Conservation (phyloP, 768 basidiomycete species). For the Lyophyllum shimeji region DNA sequence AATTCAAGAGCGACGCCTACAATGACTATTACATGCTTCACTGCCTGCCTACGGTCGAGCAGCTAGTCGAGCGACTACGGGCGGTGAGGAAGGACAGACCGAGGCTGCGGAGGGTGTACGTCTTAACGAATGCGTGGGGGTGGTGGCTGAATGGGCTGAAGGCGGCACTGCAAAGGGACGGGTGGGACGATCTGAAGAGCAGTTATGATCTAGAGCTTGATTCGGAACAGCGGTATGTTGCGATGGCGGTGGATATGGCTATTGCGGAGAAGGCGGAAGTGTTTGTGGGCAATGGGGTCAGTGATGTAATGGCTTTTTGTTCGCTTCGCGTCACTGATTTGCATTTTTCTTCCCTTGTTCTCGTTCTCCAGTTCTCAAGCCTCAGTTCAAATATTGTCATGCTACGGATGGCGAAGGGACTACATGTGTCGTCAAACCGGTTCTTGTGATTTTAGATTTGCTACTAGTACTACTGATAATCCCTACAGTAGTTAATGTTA, state of each 20-base stretch:
- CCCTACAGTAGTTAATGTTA: not conserved
- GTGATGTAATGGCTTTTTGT: constrained; percentile 21
- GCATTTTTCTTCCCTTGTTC: not conserved
- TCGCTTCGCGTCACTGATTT: not conserved
- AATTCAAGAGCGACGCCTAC: constrained; percentile 15
- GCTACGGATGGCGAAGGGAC: constrained; percentile 43
- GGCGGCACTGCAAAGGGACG: constrained; percentile 38
- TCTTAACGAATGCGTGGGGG: constrained; percentile 53
- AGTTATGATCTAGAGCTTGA: constrained; percentile 42
- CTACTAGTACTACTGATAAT: constrained; percentile 1
- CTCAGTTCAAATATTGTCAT: constrained; percentile 50
- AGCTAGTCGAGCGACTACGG: constrained; percentile 35
- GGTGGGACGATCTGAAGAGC: constrained; percentile 49
- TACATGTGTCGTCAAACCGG: constrained; percentile 35
- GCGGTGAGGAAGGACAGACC: constrained; percentile 28
- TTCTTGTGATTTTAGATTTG: constrained; percentile 32
- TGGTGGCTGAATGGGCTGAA: constrained; percentile 41
- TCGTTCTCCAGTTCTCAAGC: constrained; percentile 44
- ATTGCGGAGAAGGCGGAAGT: constrained; percentile 57
- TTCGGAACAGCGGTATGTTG: constrained; percentile 44
- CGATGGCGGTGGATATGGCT: constrained; percentile 60
- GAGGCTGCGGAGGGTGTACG: constrained; percentile 24
- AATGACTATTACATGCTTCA: constrained; percentile 33
- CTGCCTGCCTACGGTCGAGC: constrained; percentile 37
- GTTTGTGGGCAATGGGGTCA: constrained; percentile 61